Base-by-base conservation (phyloP, 176 grass and related monocot species). In the Alloteropsis semialata region DNA sequence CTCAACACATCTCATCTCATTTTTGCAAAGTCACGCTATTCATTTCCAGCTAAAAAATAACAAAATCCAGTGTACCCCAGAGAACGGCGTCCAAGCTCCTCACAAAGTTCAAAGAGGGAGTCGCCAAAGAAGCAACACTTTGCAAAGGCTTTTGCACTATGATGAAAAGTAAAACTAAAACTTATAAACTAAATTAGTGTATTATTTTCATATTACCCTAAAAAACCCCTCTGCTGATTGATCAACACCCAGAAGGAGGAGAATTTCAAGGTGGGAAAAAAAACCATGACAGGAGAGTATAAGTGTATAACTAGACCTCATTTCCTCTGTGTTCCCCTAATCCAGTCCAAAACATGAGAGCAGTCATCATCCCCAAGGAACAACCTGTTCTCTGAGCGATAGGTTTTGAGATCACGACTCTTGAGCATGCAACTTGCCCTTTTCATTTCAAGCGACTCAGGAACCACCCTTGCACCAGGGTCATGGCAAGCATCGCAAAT, bases 331-430 rank as follows among this genome's bases (percentile, higher is more conserved):
- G 87, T 97, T 39, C 43, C 88, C 17, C 69, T 75, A 49, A 97
- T 92, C 94, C 94, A 97, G 73, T 92, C 72, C 80, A 94, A 71
- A 88, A 92, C n/a, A 21, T 76, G 79, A 34, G 55, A 29, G 49
- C 85, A 92, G 66, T 92, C 79, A 56, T 94, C 84, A 34, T 88
- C 68, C 19, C 75, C 81, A 51, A 82, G 58, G 78, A 97, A 97
- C 69, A 94, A 38, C 82, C 44, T 94, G 77, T 90, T 86, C 72
- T 82, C 67, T 2, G 89, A 46, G 24, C 72, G 82, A 58, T 97
- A 97, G 58, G 84, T 79, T 81, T 97, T 97, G 66, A 92, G 81
- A 74, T 87, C 87, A 36, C 78, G 76, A 66, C 41, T 75, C 63
- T 84, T 86, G 24, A 60, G 75, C 21, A 76, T 36, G 17, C 43